A percentile compares a stretch with the other conserved stretches of the same genome.
Conservation (phyloP, 1,284 basidiomycete species). For the Wolfiporia cocos region DNA sequence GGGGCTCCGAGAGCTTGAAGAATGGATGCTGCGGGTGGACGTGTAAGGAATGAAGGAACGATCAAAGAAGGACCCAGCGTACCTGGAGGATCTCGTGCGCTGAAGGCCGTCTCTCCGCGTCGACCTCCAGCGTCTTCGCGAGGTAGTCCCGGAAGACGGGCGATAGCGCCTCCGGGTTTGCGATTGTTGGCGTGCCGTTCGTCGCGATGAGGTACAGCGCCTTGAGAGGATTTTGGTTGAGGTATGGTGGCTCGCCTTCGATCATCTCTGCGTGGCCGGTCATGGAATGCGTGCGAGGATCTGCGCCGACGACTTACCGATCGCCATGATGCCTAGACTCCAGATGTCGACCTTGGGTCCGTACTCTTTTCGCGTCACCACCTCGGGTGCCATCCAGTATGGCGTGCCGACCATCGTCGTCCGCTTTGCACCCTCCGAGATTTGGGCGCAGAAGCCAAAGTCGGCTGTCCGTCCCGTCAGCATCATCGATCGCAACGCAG, state of each 20-base stretch:
- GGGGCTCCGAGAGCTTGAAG: slow-evolving; percentile 82
- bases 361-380: slow-evolving; percentile 97
- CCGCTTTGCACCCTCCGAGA: slow-evolving; percentile 91
- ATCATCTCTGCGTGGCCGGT: slow-evolving; percentile 84
- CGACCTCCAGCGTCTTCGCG: slow-evolving; percentile 87
- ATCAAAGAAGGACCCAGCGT: slow-evolving; percentile 20
- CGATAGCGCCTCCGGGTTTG: slow-evolving; percentile 89
- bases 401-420: slow-evolving; percentile 99
- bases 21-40: slow-evolving; percentile 65
- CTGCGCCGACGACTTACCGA: slow-evolving; percentile 73
- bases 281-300: too few relatives aligned
- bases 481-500: not conserved
- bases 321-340: slow-evolving; percentile 98
- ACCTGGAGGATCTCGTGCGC: slow-evolving; percentile 82
- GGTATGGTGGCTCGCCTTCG: slow-evolving; percentile 96
- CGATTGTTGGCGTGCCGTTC: slow-evolving; percentile 96
- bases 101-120: slow-evolving; percentile 88
- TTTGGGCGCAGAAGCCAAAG: slow-evolving; percentile 98
- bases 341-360: slow-evolving; percentile 99
- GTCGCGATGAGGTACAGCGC: slow-evolving; percentile 96
- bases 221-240: slow-evolving; percentile 95
- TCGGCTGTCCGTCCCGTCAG: slow-evolving; percentile 59
- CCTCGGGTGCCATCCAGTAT: slow-evolving; percentile 99
- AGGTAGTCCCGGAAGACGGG: slow-evolving; percentile 90
- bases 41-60: not conserved